Evolutionary conservation across 2,329 filamentous ascomycete species (phyloP).

Genomic region (Emericellopsis cladophorae): DNA sequence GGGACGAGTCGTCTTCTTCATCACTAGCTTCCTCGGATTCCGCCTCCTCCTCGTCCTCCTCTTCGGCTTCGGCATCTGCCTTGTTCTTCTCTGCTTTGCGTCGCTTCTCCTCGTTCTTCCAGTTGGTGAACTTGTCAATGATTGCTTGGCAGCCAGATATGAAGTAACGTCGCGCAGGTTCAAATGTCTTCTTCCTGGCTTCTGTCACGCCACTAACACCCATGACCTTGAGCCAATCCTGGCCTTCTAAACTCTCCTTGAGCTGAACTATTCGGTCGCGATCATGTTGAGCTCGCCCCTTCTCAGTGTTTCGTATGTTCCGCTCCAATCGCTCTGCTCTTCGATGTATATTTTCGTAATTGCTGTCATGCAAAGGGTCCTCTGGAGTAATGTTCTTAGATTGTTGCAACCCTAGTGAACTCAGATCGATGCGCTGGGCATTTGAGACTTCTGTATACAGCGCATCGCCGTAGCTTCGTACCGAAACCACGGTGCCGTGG

Average conservation of each 20-base stretch:
- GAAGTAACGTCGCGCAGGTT: conserved; percentile 75
- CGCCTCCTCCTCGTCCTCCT: conserved; percentile 14
- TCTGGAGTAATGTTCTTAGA: conserved; percentile 24
- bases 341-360: conserved; percentile 41
- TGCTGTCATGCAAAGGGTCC: conserved; percentile 43
- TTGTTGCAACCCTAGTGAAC: conserved; percentile 34
- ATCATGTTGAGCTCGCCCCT: conserved; percentile 53
- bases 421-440: conserved; percentile 42
- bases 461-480: conserved; percentile 41
- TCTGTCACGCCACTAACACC: conserved; percentile 80
- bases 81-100: conserved; percentile 62
- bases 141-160: conserved; percentile 71
- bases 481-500: conserved; percentile 13
- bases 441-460: conserved; percentile 44
- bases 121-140: conserved; percentile 75
- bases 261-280: conserved; percentile 51
- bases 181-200: conserved; percentile 72
- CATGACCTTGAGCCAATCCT: conserved; percentile 88
- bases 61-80: conserved; percentile 22
- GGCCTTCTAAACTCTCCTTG: conserved; percentile 74
- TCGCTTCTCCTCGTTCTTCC: conserved; percentile 83
- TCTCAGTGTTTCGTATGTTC: conserved; percentile 51
- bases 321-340: conserved; percentile 48
- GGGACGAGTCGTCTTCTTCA: conserved; percentile 35
- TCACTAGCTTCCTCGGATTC: conserved; percentile 20